phyloP scores from a whole-genome alignment of 2,329 filamentous ascomycete genomes.

The Alternaria triticina region DNA sequence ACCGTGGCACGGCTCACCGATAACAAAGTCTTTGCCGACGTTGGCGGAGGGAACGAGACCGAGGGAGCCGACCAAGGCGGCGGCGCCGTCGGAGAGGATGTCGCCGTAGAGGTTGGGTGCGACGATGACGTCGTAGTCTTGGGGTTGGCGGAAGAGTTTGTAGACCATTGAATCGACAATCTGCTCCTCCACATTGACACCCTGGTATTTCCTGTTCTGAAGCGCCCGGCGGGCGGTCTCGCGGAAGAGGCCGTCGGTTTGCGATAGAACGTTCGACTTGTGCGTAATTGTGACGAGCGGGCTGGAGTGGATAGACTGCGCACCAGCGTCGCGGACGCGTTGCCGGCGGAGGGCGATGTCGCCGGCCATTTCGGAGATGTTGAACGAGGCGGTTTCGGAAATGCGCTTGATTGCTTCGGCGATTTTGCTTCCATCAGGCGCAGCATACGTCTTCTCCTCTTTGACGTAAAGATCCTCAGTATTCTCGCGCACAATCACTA shows the following conservation, averaged over 20 bases:
- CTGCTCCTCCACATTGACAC: constrained; percentile 84
- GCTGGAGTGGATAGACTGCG: constrained; percentile 66
- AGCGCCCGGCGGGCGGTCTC: constrained; percentile 77
- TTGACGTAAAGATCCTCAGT: constrained; percentile 99
- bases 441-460: constrained; percentile 85
- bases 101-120: constrained; percentile 98
- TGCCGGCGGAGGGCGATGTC: constrained; percentile 91
- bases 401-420: constrained; percentile 99
- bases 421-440: constrained; percentile 76
- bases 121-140: constrained; percentile 96
- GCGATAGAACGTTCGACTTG: constrained; percentile 96
- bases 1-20: constrained; percentile 97
- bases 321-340: constrained; percentile 71
- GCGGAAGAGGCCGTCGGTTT: constrained; percentile 96
- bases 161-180: constrained; percentile 99
- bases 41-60: constrained; percentile 95
- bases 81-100: constrained; percentile 93
- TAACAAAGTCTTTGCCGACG: constrained; percentile 91
- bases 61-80: constrained; percentile 88
- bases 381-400: constrained; percentile 78
- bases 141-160: constrained; percentile 96
- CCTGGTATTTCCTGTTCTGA: constrained; percentile 66
- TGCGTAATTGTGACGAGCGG: constrained; percentile 95
- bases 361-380: constrained; percentile 92
- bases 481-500: constrained; percentile 98